A percentile compares a stretch with the other conserved stretches of the same genome.
Conservation (phyloP, 2,329 filamentous ascomycete genomes). For the Ophiostoma triangulosporum region DNA sequence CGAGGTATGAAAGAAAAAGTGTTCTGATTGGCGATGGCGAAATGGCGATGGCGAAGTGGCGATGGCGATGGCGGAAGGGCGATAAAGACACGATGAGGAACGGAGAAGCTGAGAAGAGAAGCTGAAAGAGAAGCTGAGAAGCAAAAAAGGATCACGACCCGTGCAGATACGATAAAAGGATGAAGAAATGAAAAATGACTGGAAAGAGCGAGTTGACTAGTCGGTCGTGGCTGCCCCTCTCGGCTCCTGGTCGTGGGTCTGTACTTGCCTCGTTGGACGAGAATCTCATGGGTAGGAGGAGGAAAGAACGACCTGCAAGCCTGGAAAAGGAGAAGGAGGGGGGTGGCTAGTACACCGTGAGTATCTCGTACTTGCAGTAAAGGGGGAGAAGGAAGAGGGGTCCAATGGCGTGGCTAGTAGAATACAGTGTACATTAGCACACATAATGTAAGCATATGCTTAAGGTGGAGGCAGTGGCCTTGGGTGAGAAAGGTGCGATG, state of each 20-base stretch:
- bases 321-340: slow-evolving; percentile 9
- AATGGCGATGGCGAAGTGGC: not conserved
- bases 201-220: not conserved
- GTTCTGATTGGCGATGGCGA: too few species aligned
- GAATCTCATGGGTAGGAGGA: not conserved
- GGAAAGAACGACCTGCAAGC: slow-evolving; percentile 9
- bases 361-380: too few species aligned
- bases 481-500: slow-evolving; percentile 4
- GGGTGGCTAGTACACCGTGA: slow-evolving; percentile 2
- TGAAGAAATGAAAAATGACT: not conserved
- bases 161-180: not conserved
- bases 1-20: not conserved
- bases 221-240: slow-evolving; percentile 9
- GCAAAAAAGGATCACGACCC: not conserved
- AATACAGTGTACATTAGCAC: too few species aligned
- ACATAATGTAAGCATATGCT: too few species aligned
- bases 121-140: not conserved
- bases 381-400: slow-evolving; percentile 9
- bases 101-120: not conserved
- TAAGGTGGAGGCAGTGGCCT: not conserved
- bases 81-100: not conserved
- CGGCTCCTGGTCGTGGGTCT: slow-evolving; percentile 6
- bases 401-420: slow-evolving; percentile 10
- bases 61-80: not conserved
- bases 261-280: not conserved